phyloP scores from a whole-genome alignment of 768 basidiomycete genomes.

The Hebeloma cylindrosporum region DNA sequence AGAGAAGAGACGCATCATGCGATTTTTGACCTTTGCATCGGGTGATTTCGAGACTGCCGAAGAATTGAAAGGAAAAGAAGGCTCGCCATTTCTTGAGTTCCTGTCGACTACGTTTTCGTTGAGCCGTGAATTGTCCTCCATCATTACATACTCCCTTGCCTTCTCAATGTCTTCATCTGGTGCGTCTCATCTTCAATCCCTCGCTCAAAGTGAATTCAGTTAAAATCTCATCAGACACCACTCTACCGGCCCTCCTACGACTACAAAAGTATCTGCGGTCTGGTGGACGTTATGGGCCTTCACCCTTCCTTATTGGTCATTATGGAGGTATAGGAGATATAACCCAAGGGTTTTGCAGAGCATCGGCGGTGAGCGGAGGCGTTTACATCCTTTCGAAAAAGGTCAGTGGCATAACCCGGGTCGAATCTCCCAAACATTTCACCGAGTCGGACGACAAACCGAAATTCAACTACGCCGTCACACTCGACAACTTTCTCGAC shows the following conservation, averaged over 20 bases:
- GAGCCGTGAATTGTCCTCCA: constrained; percentile 51
- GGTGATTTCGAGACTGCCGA: constrained; percentile 67
- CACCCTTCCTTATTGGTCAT: constrained; percentile 90
- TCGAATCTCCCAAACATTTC: background rate
- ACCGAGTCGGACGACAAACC: background rate
- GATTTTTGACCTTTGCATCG: constrained; percentile 80
- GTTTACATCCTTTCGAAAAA: constrained; percentile 70
- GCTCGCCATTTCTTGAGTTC: constrained; percentile 60
- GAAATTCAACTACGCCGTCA: constrained; percentile 40
- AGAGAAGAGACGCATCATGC: constrained; percentile 91
- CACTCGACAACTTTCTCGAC: constrained; percentile 62
- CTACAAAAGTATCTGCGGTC: constrained; percentile 75
- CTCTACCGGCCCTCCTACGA: constrained; percentile 64
- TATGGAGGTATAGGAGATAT: constrained; percentile 94
- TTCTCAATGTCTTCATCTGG: constrained; percentile 62
- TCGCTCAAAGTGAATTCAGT: constrained; percentile 1
- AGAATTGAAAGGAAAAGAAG: constrained; percentile 56
- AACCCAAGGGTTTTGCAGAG: constrained; percentile 86
- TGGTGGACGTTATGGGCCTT: constrained; percentile 76
- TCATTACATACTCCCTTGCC: constrained; percentile 78
- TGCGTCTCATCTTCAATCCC: constrained; percentile 29
- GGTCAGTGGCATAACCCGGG: constrained; percentile 32
- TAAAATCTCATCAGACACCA: constrained; percentile 50
- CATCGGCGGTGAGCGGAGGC: constrained; percentile 77
- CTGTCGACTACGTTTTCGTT: constrained; percentile 66